phyloP scores from a whole-genome alignment of 768 basidiomycete genomes.

The Phanerochaete carnosa region DNA sequence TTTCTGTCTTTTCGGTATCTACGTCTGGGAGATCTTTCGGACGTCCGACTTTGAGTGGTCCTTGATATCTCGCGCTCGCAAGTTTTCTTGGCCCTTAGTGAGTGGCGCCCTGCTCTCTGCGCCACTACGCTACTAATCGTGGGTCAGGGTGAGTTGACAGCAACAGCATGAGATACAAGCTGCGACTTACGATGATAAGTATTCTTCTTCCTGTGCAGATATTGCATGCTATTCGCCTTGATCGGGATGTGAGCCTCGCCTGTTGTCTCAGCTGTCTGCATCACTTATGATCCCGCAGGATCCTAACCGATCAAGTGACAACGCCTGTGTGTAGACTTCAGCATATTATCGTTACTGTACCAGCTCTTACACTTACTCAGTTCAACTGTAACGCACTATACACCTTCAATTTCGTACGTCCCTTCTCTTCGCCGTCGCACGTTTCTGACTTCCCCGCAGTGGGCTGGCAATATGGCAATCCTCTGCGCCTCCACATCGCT shows the following conservation, averaged over 20 bases:
- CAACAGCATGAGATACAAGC: background rate
- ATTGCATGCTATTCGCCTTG: conserved; percentile 66
- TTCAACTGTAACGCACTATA: conserved; percentile 68
- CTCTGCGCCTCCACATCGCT: conserved; percentile 65
- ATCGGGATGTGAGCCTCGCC: conserved; percentile 50
- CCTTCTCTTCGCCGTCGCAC: background rate
- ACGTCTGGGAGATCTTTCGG: conserved; percentile 63
- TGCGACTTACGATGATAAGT: conserved; percentile 29
- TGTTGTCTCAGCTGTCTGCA: background rate
- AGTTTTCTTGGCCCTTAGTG: conserved; percentile 69
- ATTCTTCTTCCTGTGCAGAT: conserved; percentile 69
- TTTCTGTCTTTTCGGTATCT: conserved; percentile 62
- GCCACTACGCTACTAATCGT: background rate
- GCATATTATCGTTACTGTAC: background rate
- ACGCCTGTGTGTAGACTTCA: conserved; percentile 34
- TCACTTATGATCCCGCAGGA: conserved; percentile 33
- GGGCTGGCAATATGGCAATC: conserved; percentile 63
- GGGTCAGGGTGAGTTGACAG: background rate
- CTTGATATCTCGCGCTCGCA: conserved; percentile 51
- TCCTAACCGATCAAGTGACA: conserved; percentile 53
- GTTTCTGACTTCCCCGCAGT: conserved; percentile 30
- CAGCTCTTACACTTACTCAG: conserved; percentile 20
- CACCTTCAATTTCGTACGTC: conserved; percentile 62
- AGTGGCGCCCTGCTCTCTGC: conserved; percentile 40
- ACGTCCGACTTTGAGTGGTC: conserved; percentile 71